These are phyloP conservation scores for Chlamydomonas reinhardtii DNA, from an alignment of 163 green algal species.

Conservation along the genomic window DNA sequence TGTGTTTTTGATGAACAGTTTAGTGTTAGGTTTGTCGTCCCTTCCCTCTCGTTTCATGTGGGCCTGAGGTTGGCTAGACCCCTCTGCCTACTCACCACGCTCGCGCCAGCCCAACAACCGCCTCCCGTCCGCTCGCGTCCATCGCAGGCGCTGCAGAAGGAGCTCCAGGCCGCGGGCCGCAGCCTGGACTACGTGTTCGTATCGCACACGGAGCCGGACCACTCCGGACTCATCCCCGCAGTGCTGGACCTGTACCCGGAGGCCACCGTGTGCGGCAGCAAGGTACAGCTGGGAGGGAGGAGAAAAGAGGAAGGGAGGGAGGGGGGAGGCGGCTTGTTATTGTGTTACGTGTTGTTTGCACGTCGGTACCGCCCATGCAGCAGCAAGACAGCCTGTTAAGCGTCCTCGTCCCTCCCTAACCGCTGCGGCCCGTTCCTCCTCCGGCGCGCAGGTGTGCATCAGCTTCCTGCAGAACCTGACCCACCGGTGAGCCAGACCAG, in stretches of 20 bases:
- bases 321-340: no score
- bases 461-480: constrained; percentile 84
- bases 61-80: no score
- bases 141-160: constrained; percentile 66
- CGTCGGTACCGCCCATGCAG: no score
- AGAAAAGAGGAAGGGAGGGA: background rate
- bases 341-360: no score
- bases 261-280: constrained; percentile 87
- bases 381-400: no score
- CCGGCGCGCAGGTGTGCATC: constrained; percentile 49
- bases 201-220: constrained; percentile 88
- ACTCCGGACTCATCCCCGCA: constrained; percentile 83
- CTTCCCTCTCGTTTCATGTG: no score
- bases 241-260: constrained; percentile 89
- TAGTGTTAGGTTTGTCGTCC: no score
- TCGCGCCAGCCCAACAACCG: background rate
- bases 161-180: constrained; percentile 74
- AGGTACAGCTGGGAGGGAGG: constrained; percentile 67
- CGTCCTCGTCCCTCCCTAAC: no score
- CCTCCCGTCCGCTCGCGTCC: background rate
- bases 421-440: no score
- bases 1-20: no score
- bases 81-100: no score
- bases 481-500: constrained; percentile 62
- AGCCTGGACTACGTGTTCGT: constrained; percentile 83